A percentile compares a stretch with the other conserved stretches of the same genome.
phyloP scores from a whole-genome alignment of 140 eudicot species.

The Anethum foeniculum region DNA sequence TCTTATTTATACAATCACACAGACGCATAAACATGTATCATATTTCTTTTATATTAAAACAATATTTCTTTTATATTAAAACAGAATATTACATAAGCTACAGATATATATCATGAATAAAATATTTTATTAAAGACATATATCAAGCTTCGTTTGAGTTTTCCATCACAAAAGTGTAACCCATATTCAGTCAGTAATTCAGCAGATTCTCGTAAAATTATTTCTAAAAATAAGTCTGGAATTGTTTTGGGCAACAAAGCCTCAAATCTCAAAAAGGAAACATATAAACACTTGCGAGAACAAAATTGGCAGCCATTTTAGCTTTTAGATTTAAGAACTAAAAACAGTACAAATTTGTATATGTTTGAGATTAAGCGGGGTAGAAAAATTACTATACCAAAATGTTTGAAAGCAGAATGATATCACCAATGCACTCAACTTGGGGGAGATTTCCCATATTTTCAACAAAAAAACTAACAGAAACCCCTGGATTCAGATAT shows the following conservation, averaged over 20 bases:
- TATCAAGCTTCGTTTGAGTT: background rate
- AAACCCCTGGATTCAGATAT: conserved; percentile 40
- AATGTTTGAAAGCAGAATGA: conserved; percentile 59
- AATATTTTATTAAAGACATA: background rate
- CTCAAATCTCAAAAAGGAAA: background rate
- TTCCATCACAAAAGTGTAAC: background rate
- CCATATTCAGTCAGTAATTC: background rate
- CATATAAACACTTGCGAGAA: background rate
- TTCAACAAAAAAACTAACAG: conserved; percentile 61
- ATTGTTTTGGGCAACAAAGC: background rate
- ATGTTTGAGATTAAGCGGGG: background rate
- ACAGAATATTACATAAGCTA: background rate
- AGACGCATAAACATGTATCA: background rate
- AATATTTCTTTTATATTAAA: background rate
- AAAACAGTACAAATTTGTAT: background rate
- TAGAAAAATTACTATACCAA: conserved; percentile 32
- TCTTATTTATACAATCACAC: background rate
- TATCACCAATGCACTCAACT: conserved; percentile 60
- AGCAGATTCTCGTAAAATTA: background rate
- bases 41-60: background rate
- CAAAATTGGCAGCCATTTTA: background rate
- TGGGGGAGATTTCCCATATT: conserved; percentile 64
- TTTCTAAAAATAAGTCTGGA: background rate
- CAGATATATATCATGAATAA: background rate
- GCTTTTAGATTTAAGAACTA: background rate